Base-by-base conservation (phyloP, 1,139 yeast genomes). In the Pneumocystis wakefieldiae region DNA sequence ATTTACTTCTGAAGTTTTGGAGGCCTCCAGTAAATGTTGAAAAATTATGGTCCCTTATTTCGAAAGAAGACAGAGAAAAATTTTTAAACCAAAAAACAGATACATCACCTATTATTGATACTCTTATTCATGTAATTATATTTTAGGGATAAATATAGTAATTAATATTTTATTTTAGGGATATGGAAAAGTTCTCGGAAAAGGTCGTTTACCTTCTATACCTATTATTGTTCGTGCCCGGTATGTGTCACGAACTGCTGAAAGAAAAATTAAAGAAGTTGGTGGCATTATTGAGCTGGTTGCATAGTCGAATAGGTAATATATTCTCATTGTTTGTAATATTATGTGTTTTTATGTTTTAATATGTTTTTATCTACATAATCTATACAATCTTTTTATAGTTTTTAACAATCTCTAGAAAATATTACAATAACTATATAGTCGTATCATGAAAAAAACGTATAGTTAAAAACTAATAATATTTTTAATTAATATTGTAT, bases 261-360 rank as follows among this genome's bases (percentile, higher is more conserved):
- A 94, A 86, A 91, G 92, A 84, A 94, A 92, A 86, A 94, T 94
- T 84, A 89, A 87, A 86, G 97, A 95, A 78, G 99, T 86, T 77
- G 99, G 99, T 83, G 99, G 99, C 87, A 98, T 87, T 78, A 95
- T 92, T 80, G 98, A 92, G 84, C 88, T 92, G 79, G 81, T 92
- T 80, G 98, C 98, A 81, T 92, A 89, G 87, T 38, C 15, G 15
- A 59, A 2, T 10, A 57, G 28, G 24, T 48, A 48, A n/a, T 24
- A 24, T 24, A 48, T 48, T 48, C 14, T 48, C n/a, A 19, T 24
- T 14, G 24, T 48, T 19, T 48, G 8, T 14, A 24, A 14, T 19
- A 24, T 24, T 24, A 48, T 24, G 24, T 12, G 4, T 48, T 48
- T 24, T 24, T 48, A 10, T 48, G 28, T 24, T 15, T 37, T 37